Base-by-base conservation (phyloP, 2,329 filamentous ascomycete species). In the Chrysoporthe deuterocubensis region DNA sequence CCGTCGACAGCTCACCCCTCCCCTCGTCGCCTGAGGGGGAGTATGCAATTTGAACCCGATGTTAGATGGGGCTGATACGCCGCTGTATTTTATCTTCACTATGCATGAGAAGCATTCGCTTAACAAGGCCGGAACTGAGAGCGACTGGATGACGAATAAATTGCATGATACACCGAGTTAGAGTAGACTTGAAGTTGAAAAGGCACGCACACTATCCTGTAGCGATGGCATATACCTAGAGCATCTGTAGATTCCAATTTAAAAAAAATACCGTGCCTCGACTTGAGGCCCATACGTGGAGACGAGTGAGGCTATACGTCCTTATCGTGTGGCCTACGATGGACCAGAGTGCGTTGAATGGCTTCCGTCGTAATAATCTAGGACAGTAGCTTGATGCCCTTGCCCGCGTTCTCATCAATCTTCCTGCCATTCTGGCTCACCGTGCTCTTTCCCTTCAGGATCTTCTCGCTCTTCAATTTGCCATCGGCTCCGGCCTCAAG, bases 401-500 rank as follows among this genome's bases (percentile, higher is more conserved):
- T 57, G 16, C 54, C 42, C 37, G 44, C 42, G 57, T 26, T 37
- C n/a, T 66, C 59, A 50, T 66, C 66, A 4, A 68, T 32, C 21
- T 58, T 68, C 63, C 68, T 68, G 14, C 68, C 68, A 21, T 70
- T 61, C 64, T 64, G 74, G 69, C 71, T 75, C 63, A 74, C 60
- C 16, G 63, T 66, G 4, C 32, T 21, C 5, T 59, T 37, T 11
- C 84, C 84, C 69, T 78, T 80, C 37, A 85, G 74, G 13, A 78
- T 68, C 2, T 78, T 76, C 21, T 75, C 77, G 5, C 80, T 80
- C 50, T 76, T 76, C 32, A 85, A 68, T 71, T 81, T 76, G 0
- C 81, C 81, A 68, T 81, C 75, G 1, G 73, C 70, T 7, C 75
- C 80, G 11, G 84, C 75, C 61, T 76, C 77, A 64, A 86, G 73